phyloP scores from a whole-genome alignment of 2,329 filamentous ascomycete genomes.

The Aspergillus floridensis region DNA sequence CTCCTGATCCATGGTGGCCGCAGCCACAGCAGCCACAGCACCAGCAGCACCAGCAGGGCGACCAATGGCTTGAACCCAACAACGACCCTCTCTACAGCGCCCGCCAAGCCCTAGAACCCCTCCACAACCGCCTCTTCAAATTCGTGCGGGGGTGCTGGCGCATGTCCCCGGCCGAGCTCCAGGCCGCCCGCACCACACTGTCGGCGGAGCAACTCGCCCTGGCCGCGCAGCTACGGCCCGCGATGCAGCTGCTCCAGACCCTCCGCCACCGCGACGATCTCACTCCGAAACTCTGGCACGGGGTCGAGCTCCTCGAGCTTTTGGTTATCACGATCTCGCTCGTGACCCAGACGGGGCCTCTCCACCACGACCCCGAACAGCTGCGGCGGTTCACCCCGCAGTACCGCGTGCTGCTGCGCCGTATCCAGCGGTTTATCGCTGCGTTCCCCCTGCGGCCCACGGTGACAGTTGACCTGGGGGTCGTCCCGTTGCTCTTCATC shows the following conservation, averaged over 20 bases:
- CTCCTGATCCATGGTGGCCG: background rate
- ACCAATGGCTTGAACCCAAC: no score
- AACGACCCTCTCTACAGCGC: background rate
- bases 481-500: background rate
- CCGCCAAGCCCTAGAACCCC: background rate
- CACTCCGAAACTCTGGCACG: background rate
- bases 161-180: background rate
- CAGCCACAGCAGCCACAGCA: background rate
- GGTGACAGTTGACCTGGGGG: background rate
- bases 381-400: background rate
- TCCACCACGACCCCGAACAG: background rate
- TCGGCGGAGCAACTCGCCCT: background rate
- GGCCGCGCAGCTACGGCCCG: background rate
- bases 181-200: background rate
- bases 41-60: background rate
- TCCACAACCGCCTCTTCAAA: background rate
- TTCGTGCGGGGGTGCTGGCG: background rate
- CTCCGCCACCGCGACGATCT: background rate
- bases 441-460: background rate
- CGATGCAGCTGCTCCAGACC: background rate
- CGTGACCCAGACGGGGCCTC: background rate
- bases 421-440: background rate
- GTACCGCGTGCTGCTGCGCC: background rate
- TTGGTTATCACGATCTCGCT: background rate
- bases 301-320: background rate